A percentile compares a stretch with the other conserved stretches of the same genome.
phyloP scores from a whole-genome alignment of 352 stramenopile species.

The Phytophthora sansomeana region DNA sequence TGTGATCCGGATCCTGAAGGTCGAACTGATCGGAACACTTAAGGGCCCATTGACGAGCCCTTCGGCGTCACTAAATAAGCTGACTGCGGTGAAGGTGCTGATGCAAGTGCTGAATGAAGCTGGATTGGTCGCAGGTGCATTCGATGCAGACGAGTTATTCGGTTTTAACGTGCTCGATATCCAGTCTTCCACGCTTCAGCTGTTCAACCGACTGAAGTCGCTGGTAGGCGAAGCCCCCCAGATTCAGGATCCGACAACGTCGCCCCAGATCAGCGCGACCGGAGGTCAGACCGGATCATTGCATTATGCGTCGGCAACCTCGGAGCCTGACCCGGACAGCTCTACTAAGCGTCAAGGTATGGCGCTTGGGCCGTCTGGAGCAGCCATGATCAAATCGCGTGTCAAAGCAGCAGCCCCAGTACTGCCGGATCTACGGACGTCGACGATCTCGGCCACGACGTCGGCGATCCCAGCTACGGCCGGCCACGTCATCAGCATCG shows the following conservation, averaged over 20 bases:
- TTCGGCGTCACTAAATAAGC: too few relatives aligned
- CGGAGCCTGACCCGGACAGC: neutral
- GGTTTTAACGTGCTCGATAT: neutral
- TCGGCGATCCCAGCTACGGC: too few relatives aligned
- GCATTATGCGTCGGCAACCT: neutral
- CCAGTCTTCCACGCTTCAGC: neutral
- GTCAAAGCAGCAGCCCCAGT: neutral
- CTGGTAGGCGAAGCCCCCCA: neutral
- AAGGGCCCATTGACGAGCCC: neutral
- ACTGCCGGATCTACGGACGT: neutral
- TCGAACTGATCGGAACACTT: neutral
- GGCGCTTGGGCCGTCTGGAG: neutral
- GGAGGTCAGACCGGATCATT: neutral
- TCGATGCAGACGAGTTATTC: conserved; percentile 1
- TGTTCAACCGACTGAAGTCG: neutral
- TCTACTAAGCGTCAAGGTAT: neutral
- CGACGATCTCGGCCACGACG: neutral
- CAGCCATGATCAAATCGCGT: neutral
- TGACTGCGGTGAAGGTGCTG: neutral
- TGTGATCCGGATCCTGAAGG: neutral
- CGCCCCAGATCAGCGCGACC: neutral
- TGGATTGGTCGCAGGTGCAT: neutral
- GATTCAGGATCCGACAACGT: neutral
- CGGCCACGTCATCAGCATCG: neutral
- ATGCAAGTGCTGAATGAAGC: neutral